Conservation (phyloP, 768 basidiomycete species). For the Tephrocybe rancida region DNA sequence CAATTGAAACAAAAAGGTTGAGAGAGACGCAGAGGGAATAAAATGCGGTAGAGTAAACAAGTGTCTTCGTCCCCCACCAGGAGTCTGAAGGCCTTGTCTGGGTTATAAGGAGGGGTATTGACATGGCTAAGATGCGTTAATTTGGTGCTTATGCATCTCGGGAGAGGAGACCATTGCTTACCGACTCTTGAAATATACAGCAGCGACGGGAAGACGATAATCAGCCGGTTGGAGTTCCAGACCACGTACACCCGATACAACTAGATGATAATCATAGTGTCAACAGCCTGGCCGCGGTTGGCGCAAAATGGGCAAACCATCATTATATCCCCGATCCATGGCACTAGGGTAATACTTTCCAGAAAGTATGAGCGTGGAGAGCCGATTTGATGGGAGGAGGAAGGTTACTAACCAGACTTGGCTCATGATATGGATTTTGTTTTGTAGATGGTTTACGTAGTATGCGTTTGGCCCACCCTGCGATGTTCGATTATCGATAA, state of each 20-base stretch:
- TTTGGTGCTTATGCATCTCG: neutral
- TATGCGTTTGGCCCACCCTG: constrained; percentile 7
- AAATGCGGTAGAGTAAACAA: constrained; percentile 15
- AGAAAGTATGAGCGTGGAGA: neutral
- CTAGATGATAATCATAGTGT: constrained; percentile 1
- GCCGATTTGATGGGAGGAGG: neutral
- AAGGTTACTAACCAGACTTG: constrained; percentile 19
- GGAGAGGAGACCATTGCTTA: constrained; percentile 1
- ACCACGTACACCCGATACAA: constrained; percentile 20
- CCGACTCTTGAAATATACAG: constrained; percentile 19
- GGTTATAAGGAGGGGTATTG: constrained; percentile 20
- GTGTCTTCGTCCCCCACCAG: constrained; percentile 8
- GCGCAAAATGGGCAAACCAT: constrained; percentile 12
- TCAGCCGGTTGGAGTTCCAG: constrained; percentile 16
- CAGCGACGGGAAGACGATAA: constrained; percentile 15
- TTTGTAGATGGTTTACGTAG: constrained; percentile 4
- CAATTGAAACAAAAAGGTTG: constrained; percentile 18
- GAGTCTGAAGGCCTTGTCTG: constrained; percentile 13
- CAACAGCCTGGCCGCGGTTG: neutral
- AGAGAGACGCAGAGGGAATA: constrained; percentile 22
- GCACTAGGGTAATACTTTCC: constrained; percentile 16
- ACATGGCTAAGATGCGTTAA: constrained; percentile 16
- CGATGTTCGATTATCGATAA: constrained; percentile 13
- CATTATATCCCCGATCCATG: constrained; percentile 23
- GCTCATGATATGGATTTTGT: constrained; percentile 19